Evolutionary conservation across 73 alveolate genomes (phyloP).

Genomic region (Effrenium voratum): DNA sequence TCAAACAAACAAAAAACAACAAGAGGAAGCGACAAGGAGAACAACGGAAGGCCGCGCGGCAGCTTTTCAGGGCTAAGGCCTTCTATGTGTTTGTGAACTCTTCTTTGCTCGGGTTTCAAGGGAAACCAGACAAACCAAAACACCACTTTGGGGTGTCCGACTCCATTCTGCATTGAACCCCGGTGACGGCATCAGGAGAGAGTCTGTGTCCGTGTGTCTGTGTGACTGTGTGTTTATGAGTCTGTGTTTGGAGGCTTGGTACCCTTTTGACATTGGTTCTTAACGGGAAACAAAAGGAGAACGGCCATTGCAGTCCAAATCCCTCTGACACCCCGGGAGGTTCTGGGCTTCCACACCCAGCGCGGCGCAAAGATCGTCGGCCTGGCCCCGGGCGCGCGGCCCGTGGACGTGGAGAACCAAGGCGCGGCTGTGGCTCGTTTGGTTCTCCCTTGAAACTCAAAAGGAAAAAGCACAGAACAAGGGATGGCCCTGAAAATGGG

Average conservation of each 20-base stretch:
- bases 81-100: too few relatives aligned
- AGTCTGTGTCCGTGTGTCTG: background rate
- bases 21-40: too few relatives aligned
- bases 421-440: background rate
- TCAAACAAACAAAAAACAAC: too few relatives aligned
- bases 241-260: background rate
- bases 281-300: background rate
- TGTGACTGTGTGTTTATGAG: background rate
- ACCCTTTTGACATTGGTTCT: background rate
- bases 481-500: too few relatives aligned
- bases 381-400: constrained; percentile 27
- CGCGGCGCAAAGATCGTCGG: constrained; percentile 17
- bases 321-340: background rate
- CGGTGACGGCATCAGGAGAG: background rate
- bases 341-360: constrained; percentile 57
- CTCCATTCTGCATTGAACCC: too few relatives aligned
- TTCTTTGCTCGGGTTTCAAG: too few relatives aligned
- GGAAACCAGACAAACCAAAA: too few relatives aligned
- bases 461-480: too few relatives aligned
- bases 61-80: too few relatives aligned
- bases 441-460: too few relatives aligned
- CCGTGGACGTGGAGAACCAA: constrained; percentile 50
- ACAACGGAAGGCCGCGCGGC: too few relatives aligned
- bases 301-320: background rate
- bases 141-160: too few relatives aligned